Percentiles rank a stretch among this genome's conserved stretches.
Conservation (phyloP, 495 filamentous ascomycete species). For the Bryoglossum gracile region DNA sequence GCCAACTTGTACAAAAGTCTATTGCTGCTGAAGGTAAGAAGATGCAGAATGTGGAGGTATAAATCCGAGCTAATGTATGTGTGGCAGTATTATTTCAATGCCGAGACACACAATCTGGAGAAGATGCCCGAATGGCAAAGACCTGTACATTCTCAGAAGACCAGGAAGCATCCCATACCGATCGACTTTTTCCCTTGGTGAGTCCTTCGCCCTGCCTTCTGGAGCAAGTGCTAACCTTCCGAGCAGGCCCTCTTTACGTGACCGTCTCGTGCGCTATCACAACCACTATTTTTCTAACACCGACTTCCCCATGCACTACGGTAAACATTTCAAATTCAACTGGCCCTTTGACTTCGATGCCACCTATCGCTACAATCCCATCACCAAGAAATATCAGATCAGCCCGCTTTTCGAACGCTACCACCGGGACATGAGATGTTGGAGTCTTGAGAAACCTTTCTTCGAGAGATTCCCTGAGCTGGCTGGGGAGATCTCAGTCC, state of each 20-base stretch:
- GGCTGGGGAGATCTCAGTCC: not conserved
- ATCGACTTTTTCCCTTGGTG: slow-evolving; percentile 12
- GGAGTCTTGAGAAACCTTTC: slow-evolving; percentile 4
- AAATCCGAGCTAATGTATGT: too few relatives aligned
- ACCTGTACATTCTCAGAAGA: slow-evolving; percentile 4
- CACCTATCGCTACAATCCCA: slow-evolving; percentile 1
- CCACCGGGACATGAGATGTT: slow-evolving; percentile 1
- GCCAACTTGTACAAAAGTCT: slow-evolving; percentile 7
- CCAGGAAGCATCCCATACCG: slow-evolving; percentile 1
- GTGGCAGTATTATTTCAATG: slow-evolving; percentile 10
- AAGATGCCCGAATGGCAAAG: slow-evolving; percentile 7
- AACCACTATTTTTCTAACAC: slow-evolving; percentile 1
- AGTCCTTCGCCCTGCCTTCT: not conserved
- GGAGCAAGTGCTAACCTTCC: not conserved
- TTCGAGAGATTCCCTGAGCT: slow-evolving; percentile 9
- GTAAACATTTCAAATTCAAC: slow-evolving; percentile 5
- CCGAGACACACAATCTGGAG: not conserved
- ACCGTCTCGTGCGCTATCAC: slow-evolving; percentile 4
- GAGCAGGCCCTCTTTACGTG: slow-evolving; percentile 1
- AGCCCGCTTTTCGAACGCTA: slow-evolving; percentile 3
- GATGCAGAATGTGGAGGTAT: too few relatives aligned
- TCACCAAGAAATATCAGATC: not conserved
- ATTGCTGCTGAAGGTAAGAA: slow-evolving; percentile 2
- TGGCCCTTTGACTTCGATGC: slow-evolving; percentile 6
- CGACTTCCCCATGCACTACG: slow-evolving; percentile 4